phyloP scores from a whole-genome alignment of 805 yeast species.

The Candida hispaniensis region DNA sequence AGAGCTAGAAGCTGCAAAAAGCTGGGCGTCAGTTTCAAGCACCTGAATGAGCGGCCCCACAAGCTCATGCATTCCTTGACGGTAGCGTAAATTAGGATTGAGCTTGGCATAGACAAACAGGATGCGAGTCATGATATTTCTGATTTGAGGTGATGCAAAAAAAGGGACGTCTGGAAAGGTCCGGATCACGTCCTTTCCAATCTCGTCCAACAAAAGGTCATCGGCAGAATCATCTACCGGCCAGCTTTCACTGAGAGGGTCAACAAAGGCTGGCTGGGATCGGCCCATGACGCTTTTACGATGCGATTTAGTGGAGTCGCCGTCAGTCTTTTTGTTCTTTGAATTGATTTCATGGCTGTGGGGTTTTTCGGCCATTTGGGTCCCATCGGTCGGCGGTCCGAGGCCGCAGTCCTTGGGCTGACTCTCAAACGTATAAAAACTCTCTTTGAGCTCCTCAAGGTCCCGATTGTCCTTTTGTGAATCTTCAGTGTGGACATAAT shows the following conservation, averaged over 20 bases:
- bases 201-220: conserved; percentile 21
- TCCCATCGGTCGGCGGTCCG: conserved; percentile 2
- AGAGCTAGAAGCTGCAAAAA: not conserved
- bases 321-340: no score
- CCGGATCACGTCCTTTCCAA: conserved; percentile 28
- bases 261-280: no score
- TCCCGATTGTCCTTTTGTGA: no score
- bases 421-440: conserved; percentile 8
- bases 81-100: conserved; percentile 38
- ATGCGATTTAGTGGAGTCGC: no score
- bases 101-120: conserved; percentile 39
- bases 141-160: conserved; percentile 24
- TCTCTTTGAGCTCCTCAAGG: not conserved
- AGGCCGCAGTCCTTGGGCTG: conserved; percentile 3
- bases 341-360: no score
- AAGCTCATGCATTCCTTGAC: conserved; percentile 48
- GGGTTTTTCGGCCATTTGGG: no score
- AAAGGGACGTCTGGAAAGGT: conserved; percentile 29
- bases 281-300: no score
- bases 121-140: conserved; percentile 31
- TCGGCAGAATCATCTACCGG: conserved; percentile 2
- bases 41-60: conserved; percentile 36
- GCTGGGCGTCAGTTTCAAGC: conserved; percentile 13
- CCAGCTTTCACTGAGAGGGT: conserved; percentile 4
- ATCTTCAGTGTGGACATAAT: no score